Evolutionary conservation across 202 grass and related monocot species (phyloP).

Genomic region (Carex sylvatica): DNA sequence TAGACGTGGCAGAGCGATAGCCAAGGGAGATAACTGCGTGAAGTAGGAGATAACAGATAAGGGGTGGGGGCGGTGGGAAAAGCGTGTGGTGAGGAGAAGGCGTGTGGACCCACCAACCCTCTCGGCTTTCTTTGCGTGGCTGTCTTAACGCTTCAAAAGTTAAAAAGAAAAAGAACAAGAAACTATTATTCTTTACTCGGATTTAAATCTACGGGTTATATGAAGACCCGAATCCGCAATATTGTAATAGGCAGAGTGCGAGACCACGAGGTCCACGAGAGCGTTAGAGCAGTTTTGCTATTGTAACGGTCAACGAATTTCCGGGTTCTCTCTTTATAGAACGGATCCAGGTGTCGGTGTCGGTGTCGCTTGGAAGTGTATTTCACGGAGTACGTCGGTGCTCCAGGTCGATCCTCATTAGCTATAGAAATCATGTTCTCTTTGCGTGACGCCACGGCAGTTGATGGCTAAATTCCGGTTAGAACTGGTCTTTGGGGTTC

Average conservation of each 20-base stretch:
- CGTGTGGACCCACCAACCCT: not conserved
- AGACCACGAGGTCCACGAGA: not conserved
- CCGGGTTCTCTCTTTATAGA: not conserved
- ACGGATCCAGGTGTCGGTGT: not conserved
- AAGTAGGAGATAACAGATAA: constrained; percentile 24
- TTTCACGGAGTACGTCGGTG: not conserved
- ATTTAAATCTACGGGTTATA: not conserved
- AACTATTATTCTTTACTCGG: not conserved
- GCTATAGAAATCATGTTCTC: not conserved
- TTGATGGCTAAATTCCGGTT: not conserved
- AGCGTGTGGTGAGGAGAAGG: constrained; percentile 20
- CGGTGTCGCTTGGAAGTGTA: not conserved
- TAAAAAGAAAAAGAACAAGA: not conserved
- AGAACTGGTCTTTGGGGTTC: constrained; percentile 6
- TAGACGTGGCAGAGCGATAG: not conserved
- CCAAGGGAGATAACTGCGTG: constrained; percentile 28
- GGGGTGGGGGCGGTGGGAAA: constrained; percentile 37
- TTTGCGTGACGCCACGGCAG: constrained; percentile 12
- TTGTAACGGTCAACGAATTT: not conserved
- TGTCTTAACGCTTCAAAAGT: constrained; percentile 14
- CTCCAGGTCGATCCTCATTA: not conserved
- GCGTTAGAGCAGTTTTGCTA: not conserved
- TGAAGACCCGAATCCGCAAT: not conserved
- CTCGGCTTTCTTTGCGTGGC: constrained; percentile 19
- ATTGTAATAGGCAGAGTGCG: not conserved